phyloP scores from a whole-genome alignment of 441 rosid species.

The Theobroma grandiflorum region DNA sequence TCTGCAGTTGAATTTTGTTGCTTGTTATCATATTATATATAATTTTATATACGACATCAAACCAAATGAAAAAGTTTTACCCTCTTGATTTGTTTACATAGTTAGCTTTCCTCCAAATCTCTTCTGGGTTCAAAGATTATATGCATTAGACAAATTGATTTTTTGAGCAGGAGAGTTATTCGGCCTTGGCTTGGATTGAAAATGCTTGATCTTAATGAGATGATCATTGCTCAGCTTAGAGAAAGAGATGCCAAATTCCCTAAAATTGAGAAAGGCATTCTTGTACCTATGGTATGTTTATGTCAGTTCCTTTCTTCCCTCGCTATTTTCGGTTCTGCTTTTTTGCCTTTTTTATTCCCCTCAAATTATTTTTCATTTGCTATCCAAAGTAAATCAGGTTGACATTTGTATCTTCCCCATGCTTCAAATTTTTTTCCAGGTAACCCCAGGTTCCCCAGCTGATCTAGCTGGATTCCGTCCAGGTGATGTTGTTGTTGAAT shows the following conservation, averaged over 20 bases:
- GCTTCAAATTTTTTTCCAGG: conserved; percentile 45
- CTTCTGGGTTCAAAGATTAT: neutral
- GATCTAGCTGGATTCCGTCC: conserved; percentile 85
- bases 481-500: conserved; percentile 77
- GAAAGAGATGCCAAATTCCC: conserved; percentile 82
- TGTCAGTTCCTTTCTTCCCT: neutral
- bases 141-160: neutral
- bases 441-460: conserved; percentile 91
- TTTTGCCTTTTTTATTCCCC: neutral
- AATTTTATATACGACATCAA: neutral
- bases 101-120: neutral
- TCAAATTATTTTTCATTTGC: neutral
- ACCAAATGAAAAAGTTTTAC: neutral
- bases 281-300: conserved; percentile 69
- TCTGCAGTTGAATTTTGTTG: neutral
- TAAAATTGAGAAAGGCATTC: conserved; percentile 70
- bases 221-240: conserved; percentile 81
- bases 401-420: neutral
- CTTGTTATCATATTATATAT: neutral
- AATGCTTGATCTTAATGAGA: conserved; percentile 87
- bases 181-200: conserved; percentile 95
- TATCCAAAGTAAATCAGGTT: neutral
- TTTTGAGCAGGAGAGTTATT: conserved; percentile 72
- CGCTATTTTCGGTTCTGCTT: neutral
- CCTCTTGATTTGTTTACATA: neutral